Base-by-base conservation (phyloP, 371 early-diverging fungal species). In the Mucor ambiguus region DNA sequence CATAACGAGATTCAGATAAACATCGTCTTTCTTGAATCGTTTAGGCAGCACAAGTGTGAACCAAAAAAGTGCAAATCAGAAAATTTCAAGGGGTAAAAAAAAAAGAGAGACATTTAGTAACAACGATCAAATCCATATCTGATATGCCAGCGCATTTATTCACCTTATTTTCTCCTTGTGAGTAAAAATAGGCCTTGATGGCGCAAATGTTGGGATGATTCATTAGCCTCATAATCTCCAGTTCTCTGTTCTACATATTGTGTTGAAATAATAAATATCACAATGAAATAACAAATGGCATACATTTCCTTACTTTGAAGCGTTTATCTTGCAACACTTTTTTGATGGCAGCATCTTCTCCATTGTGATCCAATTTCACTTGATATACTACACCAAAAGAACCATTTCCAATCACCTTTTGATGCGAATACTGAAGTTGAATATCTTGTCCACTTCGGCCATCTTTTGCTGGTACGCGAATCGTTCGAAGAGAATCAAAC, bases 331-430 rank as follows among this genome's bases (percentile, higher is more conserved):
- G 98, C 26, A 95, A 77, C 6, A 97, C 98, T 79, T 95, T 95
- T 80, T 97, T 97, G 61, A 97, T 93, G 63, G 98, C 98, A 24
- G 89, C 90, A 43, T 86, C 85, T 67, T 96, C 93, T 44, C 87
- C 86, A 32, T 85, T 82, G 56, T 89, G 84, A 29, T 89, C 75
- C 24, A 96, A 75, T 73, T 92, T 90, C 43, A 96, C 96, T 80
- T 95, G 95, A 77, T 92, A 96, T 24, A 97, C 98, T 29, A 96
- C 96, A 24, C 98, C 98, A 75, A 97, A 97, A 28, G 96, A 95
- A 12, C 98, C 98, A 72, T 96, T 96, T 57, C 98, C 98, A 60
- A 95, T 84, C 24, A 95, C 90, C 70, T 93, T 93, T 81, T 88
- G 91, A 76, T 93, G 92, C 20, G 93, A 90, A 80, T 96, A 97